Evolutionary conservation across 176 grass and related monocot genomes (phyloP).

Genomic region (Oryza officinalis): DNA sequence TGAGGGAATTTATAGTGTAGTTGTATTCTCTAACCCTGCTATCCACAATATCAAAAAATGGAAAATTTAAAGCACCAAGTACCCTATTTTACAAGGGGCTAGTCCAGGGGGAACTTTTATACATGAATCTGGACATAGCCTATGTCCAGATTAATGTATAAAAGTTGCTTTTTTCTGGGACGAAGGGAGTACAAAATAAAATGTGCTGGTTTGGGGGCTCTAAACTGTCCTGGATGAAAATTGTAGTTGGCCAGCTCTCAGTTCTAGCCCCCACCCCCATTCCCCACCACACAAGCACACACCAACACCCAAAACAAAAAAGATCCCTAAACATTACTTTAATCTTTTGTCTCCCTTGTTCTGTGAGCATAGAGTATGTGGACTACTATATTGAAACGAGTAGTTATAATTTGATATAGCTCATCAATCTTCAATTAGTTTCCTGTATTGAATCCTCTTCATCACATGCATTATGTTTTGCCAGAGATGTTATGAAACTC

Average conservation of each 20-base stretch:
- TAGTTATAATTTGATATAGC: slow-evolving; percentile 4
- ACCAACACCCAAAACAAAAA: not conserved
- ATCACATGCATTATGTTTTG: slow-evolving; percentile 33
- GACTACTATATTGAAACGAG: slow-evolving; percentile 3
- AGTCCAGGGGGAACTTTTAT: not conserved
- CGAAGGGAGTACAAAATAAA: not conserved
- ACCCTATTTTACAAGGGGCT: not conserved
- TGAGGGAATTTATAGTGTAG: not conserved
- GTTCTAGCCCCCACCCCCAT: not conserved
- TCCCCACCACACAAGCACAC: not conserved
- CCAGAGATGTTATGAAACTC: slow-evolving; percentile 79
- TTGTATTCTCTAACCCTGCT: not conserved
- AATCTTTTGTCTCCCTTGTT: not conserved
- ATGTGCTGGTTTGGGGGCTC: not conserved
- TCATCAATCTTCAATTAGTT: not conserved
- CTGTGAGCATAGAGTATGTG: not conserved
- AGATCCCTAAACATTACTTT: not conserved
- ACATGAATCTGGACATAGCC: too few relatives aligned
- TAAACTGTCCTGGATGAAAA: not conserved
- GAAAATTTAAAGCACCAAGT: not conserved
- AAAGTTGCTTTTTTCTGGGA: too few relatives aligned
- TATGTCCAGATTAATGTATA: too few relatives aligned
- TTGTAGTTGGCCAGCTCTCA: not conserved
- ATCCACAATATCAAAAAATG: not conserved
- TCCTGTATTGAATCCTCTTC: slow-evolving; percentile 5